Base-by-base conservation (phyloP, 345 rosid species). In the Aquilaria yunnanensis region DNA sequence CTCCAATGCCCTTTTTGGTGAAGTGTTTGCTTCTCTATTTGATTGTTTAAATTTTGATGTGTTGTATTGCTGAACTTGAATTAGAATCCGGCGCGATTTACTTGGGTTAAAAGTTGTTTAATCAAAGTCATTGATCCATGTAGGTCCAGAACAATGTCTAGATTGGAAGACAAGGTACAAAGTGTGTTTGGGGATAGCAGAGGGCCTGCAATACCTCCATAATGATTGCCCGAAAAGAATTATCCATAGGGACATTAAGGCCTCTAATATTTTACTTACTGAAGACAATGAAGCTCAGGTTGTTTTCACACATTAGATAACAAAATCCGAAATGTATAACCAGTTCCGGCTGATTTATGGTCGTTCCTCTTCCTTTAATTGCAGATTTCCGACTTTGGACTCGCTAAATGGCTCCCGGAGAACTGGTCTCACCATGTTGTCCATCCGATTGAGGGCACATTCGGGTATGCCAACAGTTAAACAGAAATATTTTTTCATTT, bases 381-480 rank as follows among this genome's bases (percentile, higher is more conserved):
- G 72, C 67, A 85, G 92, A 79, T 89, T 60, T 85, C 90, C 14
- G 86, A 82, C 75, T 93, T 90, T 54, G 98, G 98, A 60, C 76
- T 90, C 14, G 98, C 98, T 23, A 93, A 93, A 71, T 93, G 98
- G 98, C 96, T 93, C 4, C 98, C 98, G 12, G 94, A 86, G 62
- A 90, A 84, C 48, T 93, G 98, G 92, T 70, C 79, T 70, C 90
- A 90, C 64, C 98, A 87, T 67, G 73, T 86, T 52, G 90, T 93
- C 52, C 87, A 72, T 79, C 97, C 96, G 1, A 87, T 93, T 16
- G 98, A 93, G 71, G 98, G 97, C 73, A 93, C 98, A 47, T 88
- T 93, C 60, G 98, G 98, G 98, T 89, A 67, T 91, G 60, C 64
- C n/a, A 49, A 14, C 60, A 23, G 47, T 61, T 63, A 55, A 37